Base-by-base conservation (phyloP, 2,329 filamentous ascomycete genomes). In the Stenocarpella maydis region DNA sequence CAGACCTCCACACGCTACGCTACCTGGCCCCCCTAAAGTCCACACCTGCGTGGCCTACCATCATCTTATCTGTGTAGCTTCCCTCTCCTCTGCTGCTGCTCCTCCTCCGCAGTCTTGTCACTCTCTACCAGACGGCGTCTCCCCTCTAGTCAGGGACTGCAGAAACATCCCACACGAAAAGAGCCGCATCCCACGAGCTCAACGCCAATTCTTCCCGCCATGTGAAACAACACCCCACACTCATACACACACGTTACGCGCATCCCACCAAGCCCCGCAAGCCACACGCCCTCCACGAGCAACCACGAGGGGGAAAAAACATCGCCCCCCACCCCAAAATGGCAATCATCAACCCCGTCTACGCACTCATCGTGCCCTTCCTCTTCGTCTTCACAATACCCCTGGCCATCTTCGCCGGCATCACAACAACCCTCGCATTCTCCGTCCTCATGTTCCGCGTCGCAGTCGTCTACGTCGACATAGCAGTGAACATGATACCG, bases 391-490 rank as follows among this genome's bases (percentile, higher is more conserved):
- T 90, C 74, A 89, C 89, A 26, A 79, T 91, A 15, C 90, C 90
- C 10, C 83, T 92, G 65, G 84, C 88, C 73, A 76, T 91, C 61
- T 86, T 89, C 67, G 90, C 90, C 65, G 86, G 84, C 72, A 79
- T 91, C 72, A 92, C 90, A 39, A 89, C 90, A 67, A 84, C 83
- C 5, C 73, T 91, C 58, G 88, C 90, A 47, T 87, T 90, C 72
- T 82, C 86, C 45, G 82, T 91, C 43, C 84, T 92, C 60, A 84
- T 88, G 75, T 79, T 90, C 71, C 85, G 90, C 28, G 85, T 90
- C 28, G 80, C 86, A 54, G 76, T 91, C 64, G 85, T 91, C 68
- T 92, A 91, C 75, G 79, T 91, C 71, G 89, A 92, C 74, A 82
- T 92, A 64, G 85, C 83, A 52, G 77, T 88, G 24, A 87, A 87